Base-by-base conservation (phyloP, 306 rosid genomes). In the Quercus alba region DNA sequence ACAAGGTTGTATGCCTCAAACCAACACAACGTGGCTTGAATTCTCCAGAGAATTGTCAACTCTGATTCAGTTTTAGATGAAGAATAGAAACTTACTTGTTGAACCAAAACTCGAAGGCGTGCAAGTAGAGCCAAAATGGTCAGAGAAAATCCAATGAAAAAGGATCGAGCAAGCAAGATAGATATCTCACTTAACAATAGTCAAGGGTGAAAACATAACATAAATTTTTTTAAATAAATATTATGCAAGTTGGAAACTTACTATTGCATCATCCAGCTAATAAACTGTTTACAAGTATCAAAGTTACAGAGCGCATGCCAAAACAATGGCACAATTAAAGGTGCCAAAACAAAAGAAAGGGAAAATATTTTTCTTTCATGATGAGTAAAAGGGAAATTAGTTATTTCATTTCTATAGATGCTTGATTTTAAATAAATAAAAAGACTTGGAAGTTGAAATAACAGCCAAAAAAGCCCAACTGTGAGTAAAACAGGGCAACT, bases 61-160 rank as follows among this genome's bases (percentile, higher is more conserved):
- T 68, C 52, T 33, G 25, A 25, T 75, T 31, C 15, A 61, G 11
- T 64, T 51, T 38, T 26, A 56, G 59, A 66, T 73, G 73, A 63
- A 56, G 58, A 77, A 59, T 51, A 73, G 26, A 75, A 71, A 82
- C 89, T 84, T 86, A 92, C 97, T 83, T 93, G 99, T 77, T 94
- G 99, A 85, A 89, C 86, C 80, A 93, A 79, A 79, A 90, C 97
- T 28, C 94, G 89, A 70, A 94, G 90, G 26, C 95, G 91, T 0
- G 97, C 97, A 12, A 94, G 94, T 84, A 91, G 38, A n/a, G 95
- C 95, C 90, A 94, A 86, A 69, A 91, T 64, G 56, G 87, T 84
- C 77, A 90, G 64, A 81, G 93, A 90, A 79, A 93, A 90, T 75
- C 92, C 92, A 90, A 85, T 86, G 79, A 94, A 94, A 83, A 93